These are phyloP conservation scores for Psilocybe tampanensis DNA, from an alignment of 768 basidiomycete species.

Conservation along the genomic window DNA sequence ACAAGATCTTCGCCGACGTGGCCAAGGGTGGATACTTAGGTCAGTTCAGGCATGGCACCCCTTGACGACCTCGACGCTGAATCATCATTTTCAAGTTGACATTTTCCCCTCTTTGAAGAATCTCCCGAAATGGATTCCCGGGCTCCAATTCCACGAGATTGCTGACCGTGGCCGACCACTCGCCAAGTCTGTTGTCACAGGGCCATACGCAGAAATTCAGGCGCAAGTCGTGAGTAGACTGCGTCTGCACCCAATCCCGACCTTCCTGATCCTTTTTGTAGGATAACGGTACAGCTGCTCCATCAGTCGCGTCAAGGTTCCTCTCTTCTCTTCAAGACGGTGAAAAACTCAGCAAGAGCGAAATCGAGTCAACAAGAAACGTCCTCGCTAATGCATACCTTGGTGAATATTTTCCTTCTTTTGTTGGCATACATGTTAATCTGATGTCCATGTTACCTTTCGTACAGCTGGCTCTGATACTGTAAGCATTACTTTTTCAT, in stretches of 20 bases:
- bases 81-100: not conserved
- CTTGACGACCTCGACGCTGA: not conserved
- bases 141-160: constrained; percentile 11
- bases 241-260: not conserved
- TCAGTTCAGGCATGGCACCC: not conserved
- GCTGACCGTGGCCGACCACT: constrained; percentile 6
- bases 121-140: constrained; percentile 18
- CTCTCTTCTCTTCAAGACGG: constrained; percentile 6
- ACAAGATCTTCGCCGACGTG: constrained; percentile 8
- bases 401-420: not conserved
- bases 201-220: constrained; percentile 9
- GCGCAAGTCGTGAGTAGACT: constrained; percentile 9
- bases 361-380: constrained; percentile 6
- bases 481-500: not conserved
- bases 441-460: not conserved
- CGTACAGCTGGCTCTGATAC: constrained; percentile 18
- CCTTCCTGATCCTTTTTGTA: not conserved
- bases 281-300: constrained; percentile 9
- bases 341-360: not conserved
- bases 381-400: constrained; percentile 6
- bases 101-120: constrained; percentile 10
- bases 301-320: constrained; percentile 7
- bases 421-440: not conserved
- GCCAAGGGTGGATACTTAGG: constrained; percentile 7
- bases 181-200: constrained; percentile 5